Percentiles rank a stretch among this genome's conserved stretches.
Conservation (phyloP, 305 asterid species). For the Stenogyne calaminthoides region DNA sequence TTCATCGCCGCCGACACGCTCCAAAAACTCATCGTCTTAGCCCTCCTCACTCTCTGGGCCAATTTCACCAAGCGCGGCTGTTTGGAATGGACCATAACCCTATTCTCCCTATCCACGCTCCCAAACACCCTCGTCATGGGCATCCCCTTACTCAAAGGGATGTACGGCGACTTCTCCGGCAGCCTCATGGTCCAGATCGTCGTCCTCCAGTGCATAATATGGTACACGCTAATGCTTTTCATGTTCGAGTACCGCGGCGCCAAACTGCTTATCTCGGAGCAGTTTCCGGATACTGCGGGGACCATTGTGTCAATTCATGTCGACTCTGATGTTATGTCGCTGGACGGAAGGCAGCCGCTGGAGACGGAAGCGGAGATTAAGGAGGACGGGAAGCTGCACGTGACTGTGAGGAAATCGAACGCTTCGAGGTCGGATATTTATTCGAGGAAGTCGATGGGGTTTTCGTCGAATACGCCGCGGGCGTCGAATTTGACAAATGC, state of each 20-base stretch:
- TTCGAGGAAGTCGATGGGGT: slow-evolving; percentile 76
- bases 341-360: slow-evolving; percentile 80
- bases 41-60: slow-evolving; percentile 61
- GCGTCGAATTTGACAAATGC: slow-evolving; percentile 90
- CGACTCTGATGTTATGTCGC: slow-evolving; percentile 85
- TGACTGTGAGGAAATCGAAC: slow-evolving; percentile 82
- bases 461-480: slow-evolving; percentile 70
- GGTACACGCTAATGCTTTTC: slow-evolving; percentile 97
- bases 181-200: slow-evolving; percentile 95
- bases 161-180: slow-evolving; percentile 85
- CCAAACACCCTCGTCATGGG: slow-evolving; percentile 99
- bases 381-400: slow-evolving; percentile 87
- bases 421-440: slow-evolving; percentile 87
- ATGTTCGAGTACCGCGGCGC: slow-evolving; percentile 93
- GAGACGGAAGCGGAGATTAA: slow-evolving; percentile 82
- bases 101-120: slow-evolving; percentile 83
- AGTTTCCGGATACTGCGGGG: slow-evolving; percentile 91
- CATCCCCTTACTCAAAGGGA: slow-evolving; percentile 81
- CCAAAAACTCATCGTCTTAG: slow-evolving; percentile 75
- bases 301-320: slow-evolving; percentile 92
- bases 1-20: slow-evolving; percentile 96
- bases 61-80: slow-evolving; percentile 63
- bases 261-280: slow-evolving; percentile 74
- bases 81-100: slow-evolving; percentile 91
- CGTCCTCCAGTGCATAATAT: slow-evolving; percentile 92